These are phyloP conservation scores for Mycena polygramma DNA, from an alignment of 768 basidiomycete species.

Conservation along the genomic window DNA sequence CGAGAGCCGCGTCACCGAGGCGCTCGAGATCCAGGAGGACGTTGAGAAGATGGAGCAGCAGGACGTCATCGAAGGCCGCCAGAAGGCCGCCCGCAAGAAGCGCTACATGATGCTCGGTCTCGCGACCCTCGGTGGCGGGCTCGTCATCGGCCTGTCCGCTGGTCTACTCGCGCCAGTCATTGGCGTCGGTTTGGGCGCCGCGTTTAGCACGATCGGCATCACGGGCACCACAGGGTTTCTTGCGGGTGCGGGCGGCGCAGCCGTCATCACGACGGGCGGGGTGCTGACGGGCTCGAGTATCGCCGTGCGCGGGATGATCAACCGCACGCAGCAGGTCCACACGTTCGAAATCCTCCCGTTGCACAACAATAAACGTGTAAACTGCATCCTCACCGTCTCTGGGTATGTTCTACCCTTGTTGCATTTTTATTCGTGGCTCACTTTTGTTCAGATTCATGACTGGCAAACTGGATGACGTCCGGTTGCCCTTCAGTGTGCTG, in stretches of 20 bases:
- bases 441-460: constrained; percentile 83
- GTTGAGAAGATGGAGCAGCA: constrained; percentile 81
- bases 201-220: constrained; percentile 91
- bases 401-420: constrained; percentile 70
- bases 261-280: constrained; percentile 95
- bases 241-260: constrained; percentile 93
- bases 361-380: constrained; percentile 98
- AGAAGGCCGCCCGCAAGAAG: constrained; percentile 75
- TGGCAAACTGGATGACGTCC: constrained; percentile 88
- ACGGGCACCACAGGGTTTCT: constrained; percentile 92
- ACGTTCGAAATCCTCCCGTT: constrained; percentile 96
- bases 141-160: constrained; percentile 97
- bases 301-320: constrained; percentile 91
- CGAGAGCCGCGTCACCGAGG: constrained; percentile 94
- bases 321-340: constrained; percentile 86
- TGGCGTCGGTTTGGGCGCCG: constrained; percentile 93
- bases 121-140: constrained; percentile 90
- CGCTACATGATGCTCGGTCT: constrained; percentile 94
- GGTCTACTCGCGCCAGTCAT: constrained; percentile 96
- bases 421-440: background rate
- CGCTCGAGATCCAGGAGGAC: constrained; percentile 96
- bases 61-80: constrained; percentile 77
- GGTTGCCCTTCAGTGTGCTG: constrained; percentile 96
- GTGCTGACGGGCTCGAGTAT: constrained; percentile 95
- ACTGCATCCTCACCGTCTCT: constrained; percentile 93